Percentiles rank a stretch among this genome's conserved stretches.
Evolutionary conservation across 768 basidiomycete genomes (phyloP).

Genomic region (Myochromella boudieri): DNA sequence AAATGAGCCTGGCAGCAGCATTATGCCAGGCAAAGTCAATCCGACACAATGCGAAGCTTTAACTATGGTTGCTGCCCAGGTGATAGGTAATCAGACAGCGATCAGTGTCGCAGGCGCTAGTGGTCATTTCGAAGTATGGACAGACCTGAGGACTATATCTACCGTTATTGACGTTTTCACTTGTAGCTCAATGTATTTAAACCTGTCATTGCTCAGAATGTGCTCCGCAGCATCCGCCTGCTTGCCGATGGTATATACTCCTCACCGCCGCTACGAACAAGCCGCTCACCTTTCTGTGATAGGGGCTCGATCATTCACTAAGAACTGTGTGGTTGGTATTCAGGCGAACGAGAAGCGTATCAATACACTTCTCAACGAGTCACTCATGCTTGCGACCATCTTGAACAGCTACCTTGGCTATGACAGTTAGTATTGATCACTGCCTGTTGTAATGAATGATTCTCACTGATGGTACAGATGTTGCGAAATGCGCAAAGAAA

Average conservation of each 20-base stretch:
- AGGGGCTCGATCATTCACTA: constrained; percentile 92
- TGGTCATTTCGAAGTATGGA: constrained; percentile 93
- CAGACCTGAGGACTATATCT: constrained; percentile 1
- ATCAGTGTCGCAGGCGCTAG: constrained; percentile 92
- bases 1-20: constrained; percentile 98
- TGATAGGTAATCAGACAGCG: constrained; percentile 95
- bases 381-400: constrained; percentile 97
- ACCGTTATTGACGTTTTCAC: constrained; percentile 6
- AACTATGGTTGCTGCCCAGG: constrained; percentile 98
- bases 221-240: constrained; percentile 92
- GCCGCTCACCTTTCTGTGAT: constrained; percentile 9
- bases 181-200: constrained; percentile 97
- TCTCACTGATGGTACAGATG: constrained; percentile 54
- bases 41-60: constrained; percentile 98
- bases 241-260: constrained; percentile 76
- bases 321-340: constrained; percentile 96
- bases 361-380: constrained; percentile 85
- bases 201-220: constrained; percentile 97
- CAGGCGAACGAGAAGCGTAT: constrained; percentile 96
- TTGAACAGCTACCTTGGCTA: constrained; percentile 95
- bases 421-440: constrained; percentile 68
- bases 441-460: constrained; percentile 1
- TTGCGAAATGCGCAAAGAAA: constrained; percentile 98
- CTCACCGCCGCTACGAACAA: too few relatives aligned
- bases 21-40: constrained; percentile 99